These are phyloP conservation scores for Ophiocordyceps polyrhachis-furcata DNA, from an alignment of 2,329 filamentous ascomycete genomes.

Conservation along the genomic window DNA sequence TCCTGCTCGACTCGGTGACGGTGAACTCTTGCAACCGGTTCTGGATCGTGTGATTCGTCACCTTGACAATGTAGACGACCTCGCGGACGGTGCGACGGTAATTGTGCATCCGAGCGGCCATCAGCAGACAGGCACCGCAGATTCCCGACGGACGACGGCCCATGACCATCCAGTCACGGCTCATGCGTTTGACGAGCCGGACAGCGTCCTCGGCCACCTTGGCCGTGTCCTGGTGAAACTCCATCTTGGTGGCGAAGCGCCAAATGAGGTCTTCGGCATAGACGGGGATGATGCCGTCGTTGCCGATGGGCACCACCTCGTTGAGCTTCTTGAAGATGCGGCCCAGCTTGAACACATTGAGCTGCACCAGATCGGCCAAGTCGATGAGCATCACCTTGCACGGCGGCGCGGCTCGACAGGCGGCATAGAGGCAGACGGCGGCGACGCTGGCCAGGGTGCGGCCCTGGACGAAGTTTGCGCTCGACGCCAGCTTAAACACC, in stretches of 20 bases:
- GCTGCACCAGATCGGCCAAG: constrained; percentile 62
- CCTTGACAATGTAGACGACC: constrained; percentile 95
- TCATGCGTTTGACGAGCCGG: constrained; percentile 80
- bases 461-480: constrained; percentile 66
- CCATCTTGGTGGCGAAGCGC: constrained; percentile 77
- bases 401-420: constrained; percentile 58
- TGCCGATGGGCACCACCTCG: constrained; percentile 50
- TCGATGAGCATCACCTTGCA: constrained; percentile 92
- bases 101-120: constrained; percentile 96
- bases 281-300: constrained; percentile 46
- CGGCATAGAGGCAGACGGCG: constrained; percentile 80
- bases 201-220: constrained; percentile 79
- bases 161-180: constrained; percentile 90
- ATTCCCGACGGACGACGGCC: constrained; percentile 85
- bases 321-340: constrained; percentile 74
- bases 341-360: constrained; percentile 86
- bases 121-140: constrained; percentile 82
- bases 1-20: constrained; percentile 60
- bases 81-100: constrained; percentile 84
- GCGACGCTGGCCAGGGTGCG: constrained; percentile 70
- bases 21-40: constrained; percentile 87
- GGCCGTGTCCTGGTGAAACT: constrained; percentile 67
- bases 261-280: constrained; percentile 82
- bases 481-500: constrained; percentile 58
- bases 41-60: constrained; percentile 82